Percentiles rank a stretch among this genome's conserved stretches.
phyloP scores from a whole-genome alignment of 176 grass and related monocot species.

The Carex cristatella region DNA sequence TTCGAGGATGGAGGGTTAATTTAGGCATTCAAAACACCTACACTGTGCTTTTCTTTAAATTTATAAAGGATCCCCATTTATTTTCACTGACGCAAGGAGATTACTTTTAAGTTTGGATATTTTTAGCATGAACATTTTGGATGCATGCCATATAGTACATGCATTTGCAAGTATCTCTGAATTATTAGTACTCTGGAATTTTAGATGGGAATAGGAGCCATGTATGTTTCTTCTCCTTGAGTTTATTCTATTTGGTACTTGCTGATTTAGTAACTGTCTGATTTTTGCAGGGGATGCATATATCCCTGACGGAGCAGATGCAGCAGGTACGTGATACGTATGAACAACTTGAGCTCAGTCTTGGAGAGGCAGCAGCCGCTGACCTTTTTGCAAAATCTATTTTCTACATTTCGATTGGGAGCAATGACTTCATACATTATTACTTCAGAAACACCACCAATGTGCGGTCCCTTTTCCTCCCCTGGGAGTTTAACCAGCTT shows the following conservation, averaged over 20 bases:
- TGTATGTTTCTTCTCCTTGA: neutral
- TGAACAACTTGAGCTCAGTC: constrained; percentile 43
- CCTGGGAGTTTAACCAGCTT: constrained; percentile 77
- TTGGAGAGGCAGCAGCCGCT: constrained; percentile 49
- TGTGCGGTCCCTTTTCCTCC: constrained; percentile 51
- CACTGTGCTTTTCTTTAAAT: neutral
- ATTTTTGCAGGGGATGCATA: constrained; percentile 51
- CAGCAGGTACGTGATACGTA: constrained; percentile 64
- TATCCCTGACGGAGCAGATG: constrained; percentile 64
- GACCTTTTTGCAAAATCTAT: constrained; percentile 50
- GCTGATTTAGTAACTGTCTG: neutral
- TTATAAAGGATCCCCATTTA: neutral
- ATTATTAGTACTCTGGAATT: neutral
- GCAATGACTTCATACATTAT: constrained; percentile 83
- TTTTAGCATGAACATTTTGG: neutral
- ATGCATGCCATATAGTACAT: neutral
- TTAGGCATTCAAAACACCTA: neutral
- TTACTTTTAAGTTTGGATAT: neutral
- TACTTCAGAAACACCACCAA: constrained; percentile 54
- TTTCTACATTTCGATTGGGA: constrained; percentile 72
- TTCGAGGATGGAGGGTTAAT: neutral
- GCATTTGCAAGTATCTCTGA: neutral
- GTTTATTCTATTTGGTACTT: neutral
- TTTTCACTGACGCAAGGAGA: neutral
- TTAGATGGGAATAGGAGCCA: neutral